Conservation (phyloP, 306 rosid genomes). For the Ceratonia siliqua region DNA sequence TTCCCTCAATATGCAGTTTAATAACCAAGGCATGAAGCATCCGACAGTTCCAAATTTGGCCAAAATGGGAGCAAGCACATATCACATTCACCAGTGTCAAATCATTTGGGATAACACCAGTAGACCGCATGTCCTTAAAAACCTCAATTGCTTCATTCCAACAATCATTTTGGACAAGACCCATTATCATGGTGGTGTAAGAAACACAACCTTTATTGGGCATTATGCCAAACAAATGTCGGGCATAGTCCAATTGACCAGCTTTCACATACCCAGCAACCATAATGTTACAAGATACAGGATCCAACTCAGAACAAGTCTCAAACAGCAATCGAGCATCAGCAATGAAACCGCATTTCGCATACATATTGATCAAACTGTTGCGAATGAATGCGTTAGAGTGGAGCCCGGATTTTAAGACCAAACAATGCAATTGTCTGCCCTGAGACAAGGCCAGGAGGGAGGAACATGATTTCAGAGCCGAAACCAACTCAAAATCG, state of each 20-base stretch:
- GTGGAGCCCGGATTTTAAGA: constrained; percentile 61
- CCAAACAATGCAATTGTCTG: constrained; percentile 65
- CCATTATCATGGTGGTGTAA: constrained; percentile 84
- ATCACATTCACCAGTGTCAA: constrained; percentile 71
- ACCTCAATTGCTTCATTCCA: constrained; percentile 67
- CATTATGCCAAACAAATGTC: constrained; percentile 70
- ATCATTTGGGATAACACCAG: constrained; percentile 64
- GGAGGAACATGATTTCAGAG: constrained; percentile 71
- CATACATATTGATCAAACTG: constrained; percentile 77
- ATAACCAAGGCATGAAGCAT: constrained; percentile 68
- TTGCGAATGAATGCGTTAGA: constrained; percentile 62
- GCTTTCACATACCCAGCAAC: constrained; percentile 61
- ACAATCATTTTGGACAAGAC: constrained; percentile 61
- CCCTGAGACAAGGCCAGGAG: constrained; percentile 51
- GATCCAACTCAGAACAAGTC: constrained; percentile 48
- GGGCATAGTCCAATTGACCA: constrained; percentile 61
- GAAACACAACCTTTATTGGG: constrained; percentile 68
- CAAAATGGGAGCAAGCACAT: constrained; percentile 58
- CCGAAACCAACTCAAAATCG: constrained; percentile 68
- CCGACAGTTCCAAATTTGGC: constrained; percentile 61
- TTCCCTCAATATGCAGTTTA: constrained; percentile 51
- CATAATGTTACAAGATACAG: constrained; percentile 85
- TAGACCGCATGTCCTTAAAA: constrained; percentile 68
- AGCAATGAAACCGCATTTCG: constrained; percentile 57
- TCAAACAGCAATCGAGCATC: constrained; percentile 58